These are phyloP conservation scores for Phaeophleospora eucalypticola DNA, from an alignment of 2,329 filamentous ascomycete species.

Conservation along the genomic window DNA sequence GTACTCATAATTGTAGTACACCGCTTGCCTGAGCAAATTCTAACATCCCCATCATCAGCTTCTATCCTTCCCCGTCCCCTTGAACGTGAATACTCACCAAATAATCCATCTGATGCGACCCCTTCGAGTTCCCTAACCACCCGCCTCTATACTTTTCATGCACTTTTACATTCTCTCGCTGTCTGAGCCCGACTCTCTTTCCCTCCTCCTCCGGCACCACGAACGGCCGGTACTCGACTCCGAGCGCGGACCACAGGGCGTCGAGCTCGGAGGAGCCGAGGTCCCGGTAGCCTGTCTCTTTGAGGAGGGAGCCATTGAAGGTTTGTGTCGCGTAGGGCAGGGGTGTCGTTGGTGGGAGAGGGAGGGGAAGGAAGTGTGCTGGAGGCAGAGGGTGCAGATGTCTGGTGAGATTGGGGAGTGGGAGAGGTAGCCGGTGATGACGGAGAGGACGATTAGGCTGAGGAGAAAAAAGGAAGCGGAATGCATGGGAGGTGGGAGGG, in stretches of 20 bases:
- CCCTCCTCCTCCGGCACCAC: constrained; percentile 43
- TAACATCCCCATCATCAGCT: constrained; percentile 29
- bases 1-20: constrained; percentile 58
- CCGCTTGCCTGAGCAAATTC: constrained; percentile 56
- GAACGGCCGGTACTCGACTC: constrained; percentile 50
- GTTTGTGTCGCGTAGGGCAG: neutral
- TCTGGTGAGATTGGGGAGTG: neutral
- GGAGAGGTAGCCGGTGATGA: neutral
- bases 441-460: neutral
- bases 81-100: constrained; percentile 25
- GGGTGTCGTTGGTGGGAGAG: neutral
- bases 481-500: no score
- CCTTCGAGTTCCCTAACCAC: constrained; percentile 55
- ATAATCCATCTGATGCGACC: constrained; percentile 56
- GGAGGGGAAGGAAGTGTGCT: neutral
- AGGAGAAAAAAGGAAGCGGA: no score
- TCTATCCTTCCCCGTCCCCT: neutral
- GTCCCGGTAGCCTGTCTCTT: neutral
- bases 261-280: constrained; percentile 42
- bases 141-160: constrained; percentile 54
- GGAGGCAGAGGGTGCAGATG: neutral
- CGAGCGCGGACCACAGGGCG: constrained; percentile 52
- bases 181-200: constrained; percentile 48
- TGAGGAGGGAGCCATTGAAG: constrained; percentile 1
- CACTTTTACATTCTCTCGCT: constrained; percentile 58